These are phyloP conservation scores for Globisporangium mamillatum DNA, from an alignment of 352 stramenopile species.

Conservation along the genomic window DNA sequence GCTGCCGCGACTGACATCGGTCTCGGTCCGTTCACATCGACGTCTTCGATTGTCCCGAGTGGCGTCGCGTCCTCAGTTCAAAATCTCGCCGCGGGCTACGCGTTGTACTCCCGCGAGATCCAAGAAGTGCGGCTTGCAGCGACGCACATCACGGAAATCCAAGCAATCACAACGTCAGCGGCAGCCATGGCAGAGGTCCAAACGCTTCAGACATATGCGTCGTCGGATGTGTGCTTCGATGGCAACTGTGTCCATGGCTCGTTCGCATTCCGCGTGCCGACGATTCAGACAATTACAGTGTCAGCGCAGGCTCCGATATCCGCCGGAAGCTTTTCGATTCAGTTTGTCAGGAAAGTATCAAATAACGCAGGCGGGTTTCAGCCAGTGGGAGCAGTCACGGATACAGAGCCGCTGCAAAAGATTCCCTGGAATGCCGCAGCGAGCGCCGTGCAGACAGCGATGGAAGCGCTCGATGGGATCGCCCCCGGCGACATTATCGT, in stretches of 20 bases:
- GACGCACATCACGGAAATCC: slow-evolving; percentile 64
- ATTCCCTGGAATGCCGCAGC: slow-evolving; percentile 49
- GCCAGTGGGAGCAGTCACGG: slow-evolving; percentile 20
- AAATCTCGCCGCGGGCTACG: slow-evolving; percentile 56
- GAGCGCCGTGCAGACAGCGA: slow-evolving; percentile 23
- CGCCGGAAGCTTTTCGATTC: slow-evolving; percentile 44
- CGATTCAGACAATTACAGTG: slow-evolving; percentile 70
- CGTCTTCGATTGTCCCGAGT: slow-evolving; percentile 46
- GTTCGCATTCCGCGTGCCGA: slow-evolving; percentile 71
- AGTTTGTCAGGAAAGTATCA: slow-evolving; percentile 34
- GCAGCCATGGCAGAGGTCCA: slow-evolving; percentile 72
- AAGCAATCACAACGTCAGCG: slow-evolving; percentile 59
- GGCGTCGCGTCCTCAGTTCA: slow-evolving; percentile 37
- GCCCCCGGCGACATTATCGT: slow-evolving; percentile 54
- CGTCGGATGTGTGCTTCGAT: slow-evolving; percentile 40
- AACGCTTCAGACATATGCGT: slow-evolving; percentile 53
- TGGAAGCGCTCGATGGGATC: slow-evolving; percentile 37
- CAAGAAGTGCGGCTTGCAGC: slow-evolving; percentile 69
- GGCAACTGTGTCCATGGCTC: slow-evolving; percentile 45
- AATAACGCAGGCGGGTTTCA: slow-evolving; percentile 28
- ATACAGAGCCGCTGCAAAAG: slow-evolving; percentile 12
- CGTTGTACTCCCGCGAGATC: slow-evolving; percentile 54
- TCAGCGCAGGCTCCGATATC: slow-evolving; percentile 47
- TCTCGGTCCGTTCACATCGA: slow-evolving; percentile 38
- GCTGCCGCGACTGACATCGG: slow-evolving; percentile 59